phyloP scores from a whole-genome alignment of 768 basidiomycete genomes.

The Russula vinacea region DNA sequence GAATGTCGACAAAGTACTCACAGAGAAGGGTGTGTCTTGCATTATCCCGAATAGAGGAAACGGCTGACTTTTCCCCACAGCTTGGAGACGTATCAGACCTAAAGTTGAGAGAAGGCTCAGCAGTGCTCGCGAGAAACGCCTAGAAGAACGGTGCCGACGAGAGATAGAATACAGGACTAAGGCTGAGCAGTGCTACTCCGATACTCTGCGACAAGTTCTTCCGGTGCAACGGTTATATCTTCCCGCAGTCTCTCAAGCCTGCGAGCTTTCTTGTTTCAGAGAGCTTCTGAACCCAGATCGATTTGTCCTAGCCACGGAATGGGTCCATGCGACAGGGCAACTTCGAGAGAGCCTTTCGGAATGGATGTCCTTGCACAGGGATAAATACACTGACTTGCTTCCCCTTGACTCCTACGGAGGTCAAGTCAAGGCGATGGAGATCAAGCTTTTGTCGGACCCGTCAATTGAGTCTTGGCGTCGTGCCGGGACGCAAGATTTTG shows the following conservation, averaged over 20 bases:
- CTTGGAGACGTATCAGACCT: conserved; percentile 21
- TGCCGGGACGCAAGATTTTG: conserved; percentile 2
- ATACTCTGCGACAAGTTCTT: conserved; percentile 18
- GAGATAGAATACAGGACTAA: neutral
- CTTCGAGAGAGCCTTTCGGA: conserved; percentile 22
- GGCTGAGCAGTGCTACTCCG: conserved; percentile 9
- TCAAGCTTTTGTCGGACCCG: conserved; percentile 16
- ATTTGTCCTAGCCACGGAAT: conserved; percentile 6
- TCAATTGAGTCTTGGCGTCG: conserved; percentile 14
- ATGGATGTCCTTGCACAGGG: conserved; percentile 18
- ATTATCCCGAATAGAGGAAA: neutral
- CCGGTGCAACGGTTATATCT: conserved; percentile 24
- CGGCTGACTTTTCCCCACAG: conserved; percentile 9
- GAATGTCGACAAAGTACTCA: conserved; percentile 18
- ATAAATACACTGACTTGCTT: neutral
- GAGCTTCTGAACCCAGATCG: conserved; percentile 16
- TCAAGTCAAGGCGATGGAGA: conserved; percentile 3
- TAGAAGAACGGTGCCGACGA: neutral
- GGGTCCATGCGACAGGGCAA: conserved; percentile 5
- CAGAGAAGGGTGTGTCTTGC: conserved; percentile 15
- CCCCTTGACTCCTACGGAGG: neutral
- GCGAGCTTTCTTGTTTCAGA: conserved; percentile 22
- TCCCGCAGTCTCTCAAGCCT: conserved; percentile 12
- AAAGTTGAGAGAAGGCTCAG: conserved; percentile 15
- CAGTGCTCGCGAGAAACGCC: conserved; percentile 6